phyloP scores from a whole-genome alignment of 176 grass and related monocot species.

The Oryza coarctata region DNA sequence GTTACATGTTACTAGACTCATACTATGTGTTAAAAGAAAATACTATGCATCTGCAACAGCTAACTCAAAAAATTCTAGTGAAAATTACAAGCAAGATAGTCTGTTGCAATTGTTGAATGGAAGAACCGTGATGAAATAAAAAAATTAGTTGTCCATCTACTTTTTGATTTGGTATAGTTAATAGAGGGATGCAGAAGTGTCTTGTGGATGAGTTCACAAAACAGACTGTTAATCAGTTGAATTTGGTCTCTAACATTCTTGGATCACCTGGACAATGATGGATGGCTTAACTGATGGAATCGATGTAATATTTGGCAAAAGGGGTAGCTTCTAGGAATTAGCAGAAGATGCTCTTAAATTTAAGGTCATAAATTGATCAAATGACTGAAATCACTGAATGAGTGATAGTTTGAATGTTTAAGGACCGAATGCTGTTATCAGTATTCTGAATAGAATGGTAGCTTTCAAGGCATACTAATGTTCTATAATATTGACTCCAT shows the following conservation, averaged over 20 bases:
- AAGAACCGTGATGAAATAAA: neutral
- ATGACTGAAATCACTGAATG: neutral
- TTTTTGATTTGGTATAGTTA: neutral
- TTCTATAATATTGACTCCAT: neutral
- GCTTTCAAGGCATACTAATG: neutral
- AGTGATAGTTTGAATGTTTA: neutral
- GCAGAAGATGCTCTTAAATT: neutral
- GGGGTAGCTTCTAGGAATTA: neutral
- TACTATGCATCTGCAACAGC: neutral
- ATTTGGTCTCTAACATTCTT: conserved; percentile 7
- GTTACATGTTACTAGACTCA: too few relatives aligned
- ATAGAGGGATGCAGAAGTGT: neutral
- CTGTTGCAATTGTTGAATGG: neutral
- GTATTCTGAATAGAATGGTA: neutral
- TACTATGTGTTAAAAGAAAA: too few relatives aligned
- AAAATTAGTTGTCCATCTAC: neutral
- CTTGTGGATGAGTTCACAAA: neutral
- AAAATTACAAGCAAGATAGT: too few relatives aligned
- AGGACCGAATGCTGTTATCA: neutral
- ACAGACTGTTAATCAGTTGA: neutral
- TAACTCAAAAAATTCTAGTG: neutral
- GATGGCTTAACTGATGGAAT: neutral
- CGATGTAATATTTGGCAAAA: neutral
- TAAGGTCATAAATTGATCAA: neutral
- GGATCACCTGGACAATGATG: neutral